Evolutionary conservation across 805 yeast genomes (phyloP).

Genomic region (Candida arabinofermentans): DNA sequence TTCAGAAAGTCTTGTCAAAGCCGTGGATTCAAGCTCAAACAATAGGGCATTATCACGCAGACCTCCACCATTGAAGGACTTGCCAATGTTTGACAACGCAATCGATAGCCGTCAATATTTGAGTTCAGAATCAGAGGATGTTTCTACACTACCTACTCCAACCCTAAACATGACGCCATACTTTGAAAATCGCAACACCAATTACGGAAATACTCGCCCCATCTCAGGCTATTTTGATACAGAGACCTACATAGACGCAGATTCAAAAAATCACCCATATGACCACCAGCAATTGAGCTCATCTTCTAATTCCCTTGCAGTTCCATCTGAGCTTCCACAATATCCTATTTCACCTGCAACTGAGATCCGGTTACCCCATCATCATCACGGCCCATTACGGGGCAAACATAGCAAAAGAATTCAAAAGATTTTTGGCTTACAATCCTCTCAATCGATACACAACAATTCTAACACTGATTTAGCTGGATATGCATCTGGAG

Average conservation of each 20-base stretch:
- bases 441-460: conserved; percentile 7
- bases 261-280: not conserved
- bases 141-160: too few relatives aligned
- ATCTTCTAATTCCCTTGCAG: not conserved
- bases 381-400: conserved; percentile 22
- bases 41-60: too few relatives aligned
- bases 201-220: not conserved
- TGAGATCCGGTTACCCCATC: conserved; percentile 16
- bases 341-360: conserved; percentile 16
- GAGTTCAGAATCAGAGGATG: too few relatives aligned
- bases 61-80: too few relatives aligned
- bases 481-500: not conserved
- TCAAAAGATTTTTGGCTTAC: conserved; percentile 21
- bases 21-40: not conserved
- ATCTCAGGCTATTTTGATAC: too few relatives aligned
- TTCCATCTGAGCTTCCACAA: conserved; percentile 14
- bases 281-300: not conserved
- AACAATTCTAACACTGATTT: not conserved
- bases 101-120: too few relatives aligned
- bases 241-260: too few relatives aligned
- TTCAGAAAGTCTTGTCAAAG: not conserved
- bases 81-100: too few relatives aligned
- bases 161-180: too few relatives aligned
- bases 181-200: too few relatives aligned
- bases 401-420: conserved; percentile 20